Conservation (phyloP, 2,329 filamentous ascomycete species). For the Alternaria ventricosa region DNA sequence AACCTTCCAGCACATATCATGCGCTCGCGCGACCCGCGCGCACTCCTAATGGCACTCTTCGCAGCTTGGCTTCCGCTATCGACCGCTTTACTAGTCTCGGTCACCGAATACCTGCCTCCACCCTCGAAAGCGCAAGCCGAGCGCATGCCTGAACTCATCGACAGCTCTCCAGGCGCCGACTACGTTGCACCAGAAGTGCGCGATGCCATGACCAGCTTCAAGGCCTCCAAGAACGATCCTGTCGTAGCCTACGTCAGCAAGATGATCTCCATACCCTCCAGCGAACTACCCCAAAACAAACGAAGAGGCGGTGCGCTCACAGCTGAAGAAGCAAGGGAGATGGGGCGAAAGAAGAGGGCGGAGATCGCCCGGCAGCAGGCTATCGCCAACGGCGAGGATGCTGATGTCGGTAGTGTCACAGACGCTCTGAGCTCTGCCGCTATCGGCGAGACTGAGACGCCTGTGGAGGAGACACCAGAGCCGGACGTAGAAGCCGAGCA, state of each 20-base stretch:
- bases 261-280: conserved; percentile 94
- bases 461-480: conserved; percentile 48
- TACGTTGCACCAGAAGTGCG: conserved; percentile 73
- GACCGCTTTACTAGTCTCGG: conserved; percentile 89
- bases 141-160: conserved; percentile 78
- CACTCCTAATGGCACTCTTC: conserved; percentile 86
- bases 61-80: conserved; percentile 90
- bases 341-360: conserved; percentile 86
- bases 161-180: conserved; percentile 77
- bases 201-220: conserved; percentile 84
- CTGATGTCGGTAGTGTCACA: conserved; percentile 61
- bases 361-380: conserved; percentile 84
- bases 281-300: conserved; percentile 87
- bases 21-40: conserved; percentile 80
- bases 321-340: conserved; percentile 86
- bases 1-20: conserved; percentile 83
- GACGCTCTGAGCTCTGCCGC: conserved; percentile 67
- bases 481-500: conserved; percentile 78
- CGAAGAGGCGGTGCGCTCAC: conserved; percentile 71
- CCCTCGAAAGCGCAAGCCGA: conserved; percentile 80
- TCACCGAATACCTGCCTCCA: conserved; percentile 89
- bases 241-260: conserved; percentile 97
- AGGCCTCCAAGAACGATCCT: conserved; percentile 71
- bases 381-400: conserved; percentile 49
- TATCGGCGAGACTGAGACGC: conserved; percentile 54